phyloP scores from a whole-genome alignment of 2,329 filamentous ascomycete genomes.

The Bipolaris sorokiniana region DNA sequence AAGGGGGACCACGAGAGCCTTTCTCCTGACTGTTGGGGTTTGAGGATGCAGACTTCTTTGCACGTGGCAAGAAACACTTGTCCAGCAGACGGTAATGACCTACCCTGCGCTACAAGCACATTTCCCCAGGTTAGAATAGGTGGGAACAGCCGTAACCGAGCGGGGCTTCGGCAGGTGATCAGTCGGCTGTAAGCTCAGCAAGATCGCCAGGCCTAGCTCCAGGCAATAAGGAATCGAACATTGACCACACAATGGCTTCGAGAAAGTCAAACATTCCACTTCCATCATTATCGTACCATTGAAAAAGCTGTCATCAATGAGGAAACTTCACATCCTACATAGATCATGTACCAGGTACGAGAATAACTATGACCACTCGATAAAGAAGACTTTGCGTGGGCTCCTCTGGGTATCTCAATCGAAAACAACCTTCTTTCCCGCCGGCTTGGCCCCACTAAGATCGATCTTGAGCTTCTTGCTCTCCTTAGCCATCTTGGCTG shows the following conservation, averaged over 20 bases:
- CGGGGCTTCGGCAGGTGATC: neutral
- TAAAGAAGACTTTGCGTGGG: neutral
- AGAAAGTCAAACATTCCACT: neutral
- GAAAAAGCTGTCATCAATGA: too few species aligned
- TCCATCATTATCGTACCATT: neutral
- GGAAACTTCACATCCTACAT: too few species aligned
- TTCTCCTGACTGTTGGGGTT: neutral
- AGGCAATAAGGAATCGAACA: neutral
- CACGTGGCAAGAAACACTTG: neutral
- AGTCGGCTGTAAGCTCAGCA: neutral
- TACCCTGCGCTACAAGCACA: neutral
- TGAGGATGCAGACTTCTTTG: neutral
- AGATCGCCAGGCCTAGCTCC: too few species aligned
- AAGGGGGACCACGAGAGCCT: neutral
- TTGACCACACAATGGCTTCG: neutral
- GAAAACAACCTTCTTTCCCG: constrained; percentile 68
- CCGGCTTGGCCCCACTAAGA: constrained; percentile 50
- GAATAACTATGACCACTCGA: neutral
- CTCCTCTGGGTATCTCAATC: constrained; percentile 50
- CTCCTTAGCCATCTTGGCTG: constrained; percentile 66
- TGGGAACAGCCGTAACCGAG: neutral
- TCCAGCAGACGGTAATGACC: neutral
- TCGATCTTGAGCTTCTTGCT: constrained; percentile 54
- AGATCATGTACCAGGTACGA: too few species aligned
- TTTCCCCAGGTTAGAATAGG: neutral